Conservation (phyloP, 352 stramenopile genomes). For the Phytophthora capsici region DNA sequence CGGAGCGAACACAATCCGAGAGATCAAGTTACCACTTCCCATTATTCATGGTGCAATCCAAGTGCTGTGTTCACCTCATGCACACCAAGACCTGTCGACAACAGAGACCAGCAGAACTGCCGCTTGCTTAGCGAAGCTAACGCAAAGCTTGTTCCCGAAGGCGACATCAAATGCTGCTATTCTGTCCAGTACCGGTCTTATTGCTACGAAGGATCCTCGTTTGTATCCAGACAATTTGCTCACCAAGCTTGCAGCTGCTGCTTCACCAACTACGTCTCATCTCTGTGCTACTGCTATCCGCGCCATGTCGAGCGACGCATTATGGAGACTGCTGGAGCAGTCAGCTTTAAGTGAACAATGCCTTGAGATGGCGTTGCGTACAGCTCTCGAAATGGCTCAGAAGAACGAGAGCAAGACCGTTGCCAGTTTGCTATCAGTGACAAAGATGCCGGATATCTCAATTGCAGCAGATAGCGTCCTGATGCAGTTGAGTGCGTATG, state of each 20-base stretch:
- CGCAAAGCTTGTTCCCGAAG: slow-evolving; percentile 71
- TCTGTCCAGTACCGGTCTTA: slow-evolving; percentile 69
- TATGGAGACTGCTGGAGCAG: slow-evolving; percentile 67
- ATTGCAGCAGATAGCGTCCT: slow-evolving; percentile 26
- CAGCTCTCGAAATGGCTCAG: slow-evolving; percentile 34
- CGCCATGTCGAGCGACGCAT: slow-evolving; percentile 58
- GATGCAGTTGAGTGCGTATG: slow-evolving; percentile 41
- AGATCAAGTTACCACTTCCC: slow-evolving; percentile 75
- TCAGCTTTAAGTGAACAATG: slow-evolving; percentile 56
- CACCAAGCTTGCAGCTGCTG: slow-evolving; percentile 64
- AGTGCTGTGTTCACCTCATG: slow-evolving; percentile 64
- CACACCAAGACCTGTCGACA: slow-evolving; percentile 24
- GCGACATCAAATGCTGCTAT: slow-evolving; percentile 54
- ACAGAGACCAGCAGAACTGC: slow-evolving; percentile 12
- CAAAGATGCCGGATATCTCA: slow-evolving; percentile 33
- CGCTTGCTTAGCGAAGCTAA: slow-evolving; percentile 47
- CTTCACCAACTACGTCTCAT: slow-evolving; percentile 46
- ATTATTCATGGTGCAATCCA: slow-evolving; percentile 80
- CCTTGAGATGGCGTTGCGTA: slow-evolving; percentile 41
- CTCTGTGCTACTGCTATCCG: slow-evolving; percentile 59
- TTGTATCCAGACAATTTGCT: slow-evolving; percentile 75
- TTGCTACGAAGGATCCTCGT: slow-evolving; percentile 77
- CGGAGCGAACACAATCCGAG: slow-evolving; percentile 61
- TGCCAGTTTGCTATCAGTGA: slow-evolving; percentile 39
- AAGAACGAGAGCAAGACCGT: slow-evolving; percentile 56